phyloP scores from a whole-genome alignment of 345 rosid species.

The Syzygium oleosum region DNA sequence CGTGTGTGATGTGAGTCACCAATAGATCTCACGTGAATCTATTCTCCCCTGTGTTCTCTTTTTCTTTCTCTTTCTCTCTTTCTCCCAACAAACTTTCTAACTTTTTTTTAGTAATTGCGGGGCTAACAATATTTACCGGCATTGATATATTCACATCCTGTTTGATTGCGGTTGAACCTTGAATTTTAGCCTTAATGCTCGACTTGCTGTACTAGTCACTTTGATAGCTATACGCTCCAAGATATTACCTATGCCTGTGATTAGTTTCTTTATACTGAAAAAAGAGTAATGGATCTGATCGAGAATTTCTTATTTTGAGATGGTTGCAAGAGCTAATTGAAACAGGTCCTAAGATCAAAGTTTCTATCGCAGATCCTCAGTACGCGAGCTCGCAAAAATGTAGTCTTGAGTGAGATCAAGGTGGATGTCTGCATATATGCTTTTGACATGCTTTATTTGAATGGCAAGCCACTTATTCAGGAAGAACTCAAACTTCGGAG shows the following conservation, averaged over 20 bases:
- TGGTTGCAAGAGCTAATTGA: not conserved
- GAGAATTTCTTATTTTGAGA: conserved; percentile 2
- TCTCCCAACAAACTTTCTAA: not conserved
- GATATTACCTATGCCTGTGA: not conserved
- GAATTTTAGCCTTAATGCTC: not conserved
- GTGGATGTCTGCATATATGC: conserved; percentile 90
- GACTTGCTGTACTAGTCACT: not conserved
- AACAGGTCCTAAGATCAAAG: not conserved
- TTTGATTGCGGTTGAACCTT: not conserved
- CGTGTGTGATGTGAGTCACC: not conserved
- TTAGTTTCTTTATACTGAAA: not conserved
- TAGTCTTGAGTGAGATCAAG: conserved; percentile 69
- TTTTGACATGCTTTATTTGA: conserved; percentile 75
- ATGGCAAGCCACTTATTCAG: conserved; percentile 73
- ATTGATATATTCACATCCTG: not conserved
- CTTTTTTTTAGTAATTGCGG: not conserved
- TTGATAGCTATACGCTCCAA: not conserved
- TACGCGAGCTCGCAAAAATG: conserved; percentile 89
- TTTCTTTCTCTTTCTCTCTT: not conserved
- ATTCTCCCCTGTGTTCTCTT: not conserved
- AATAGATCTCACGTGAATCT: not conserved
- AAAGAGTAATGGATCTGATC: not conserved
- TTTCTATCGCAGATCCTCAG: conserved; percentile 47
- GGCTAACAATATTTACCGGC: not conserved
- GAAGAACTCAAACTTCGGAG: conserved; percentile 67